Evolutionary conservation across 1,139 yeast genomes (phyloP), one percentile per base, ranked within the genome.

Genomic region (Debaryomyces subglobosus): DNA sequence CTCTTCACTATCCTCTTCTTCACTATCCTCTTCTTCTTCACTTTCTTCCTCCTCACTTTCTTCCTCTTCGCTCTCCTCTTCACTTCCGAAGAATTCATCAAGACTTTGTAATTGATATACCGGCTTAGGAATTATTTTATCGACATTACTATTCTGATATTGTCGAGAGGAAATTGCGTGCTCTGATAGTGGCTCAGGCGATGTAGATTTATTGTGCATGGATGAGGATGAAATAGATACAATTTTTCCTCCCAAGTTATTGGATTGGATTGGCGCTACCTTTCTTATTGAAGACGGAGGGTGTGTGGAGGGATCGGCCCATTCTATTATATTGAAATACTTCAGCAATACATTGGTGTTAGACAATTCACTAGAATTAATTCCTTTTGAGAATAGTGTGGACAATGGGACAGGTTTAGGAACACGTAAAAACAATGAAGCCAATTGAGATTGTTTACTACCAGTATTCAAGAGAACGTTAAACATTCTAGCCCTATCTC

Each of bases 401-500:
- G 57, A 51, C 24, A 57, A 54, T 1, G 89, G 88, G 46, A 84
- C 69, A 0, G 89, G 90, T 59, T 92, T 91, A 2, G 95, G 90
- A 0, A 89, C 94, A 60, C 91, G 96, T 34, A 94, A 75, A 48
- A 94, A 74, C 39, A 95, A 72, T 0, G 88, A 77, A 0, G 96
- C 94, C 54, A 95, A 72, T 53, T 85, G 84, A 7, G 66, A 62
- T 49, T 71, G 68, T 25, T 64, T 66, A 38, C 51, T 68, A 49
- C 69, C 69, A 2, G 67, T 59, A 46, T 68, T 66, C 38, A 78
- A 74, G 42, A 78, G 78, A 1, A 84, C 80, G 34, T 81, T 72
- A 39, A 90, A 74, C 74, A 87, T 77, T 53, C 99, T 77, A 0
- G 96, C 89, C 49, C 95, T 78, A 61, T 95, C 99, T 53, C 99